phyloP scores from a whole-genome alignment of 1,284 basidiomycete genomes.

The Fomitopsis palustris region DNA sequence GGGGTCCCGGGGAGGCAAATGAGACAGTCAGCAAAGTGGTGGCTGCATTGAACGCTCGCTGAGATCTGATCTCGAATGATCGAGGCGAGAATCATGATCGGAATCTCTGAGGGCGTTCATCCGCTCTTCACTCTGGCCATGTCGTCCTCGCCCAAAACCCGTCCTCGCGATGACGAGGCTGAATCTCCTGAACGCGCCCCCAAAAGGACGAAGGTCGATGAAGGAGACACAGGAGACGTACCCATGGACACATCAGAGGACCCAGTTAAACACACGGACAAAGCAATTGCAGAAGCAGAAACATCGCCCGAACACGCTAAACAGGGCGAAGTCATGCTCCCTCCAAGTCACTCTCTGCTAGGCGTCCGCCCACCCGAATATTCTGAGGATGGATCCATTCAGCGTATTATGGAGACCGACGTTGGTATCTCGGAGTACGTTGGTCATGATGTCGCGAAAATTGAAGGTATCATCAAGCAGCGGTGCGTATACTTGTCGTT shows the following conservation, averaged over 20 bases:
- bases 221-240: constrained; percentile 15
- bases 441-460: constrained; percentile 62
- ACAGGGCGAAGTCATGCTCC: constrained; percentile 49
- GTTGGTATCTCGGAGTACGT: constrained; percentile 93
- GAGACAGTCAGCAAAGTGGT: too few relatives aligned
- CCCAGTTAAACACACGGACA: background rate
- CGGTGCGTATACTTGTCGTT: constrained; percentile 46
- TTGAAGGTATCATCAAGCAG: constrained; percentile 94
- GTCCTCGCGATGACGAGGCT: constrained; percentile 46
- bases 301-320: constrained; percentile 13
- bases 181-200: constrained; percentile 47
- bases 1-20: too few relatives aligned
- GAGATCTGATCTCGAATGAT: too few relatives aligned
- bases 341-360: constrained; percentile 68
- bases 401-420: constrained; percentile 72
- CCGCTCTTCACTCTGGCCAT: constrained; percentile 10
- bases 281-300: constrained; percentile 11
- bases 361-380: constrained; percentile 50
- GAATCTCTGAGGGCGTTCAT: background rate
- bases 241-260: constrained; percentile 13
- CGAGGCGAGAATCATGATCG: too few relatives aligned
- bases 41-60: too few relatives aligned
- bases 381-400: constrained; percentile 44
- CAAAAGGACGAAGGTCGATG: constrained; percentile 54
- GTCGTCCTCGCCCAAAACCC: constrained; percentile 25